phyloP scores from a whole-genome alignment of 139 green algal species.

The Ettlia oleoabundans region DNA sequence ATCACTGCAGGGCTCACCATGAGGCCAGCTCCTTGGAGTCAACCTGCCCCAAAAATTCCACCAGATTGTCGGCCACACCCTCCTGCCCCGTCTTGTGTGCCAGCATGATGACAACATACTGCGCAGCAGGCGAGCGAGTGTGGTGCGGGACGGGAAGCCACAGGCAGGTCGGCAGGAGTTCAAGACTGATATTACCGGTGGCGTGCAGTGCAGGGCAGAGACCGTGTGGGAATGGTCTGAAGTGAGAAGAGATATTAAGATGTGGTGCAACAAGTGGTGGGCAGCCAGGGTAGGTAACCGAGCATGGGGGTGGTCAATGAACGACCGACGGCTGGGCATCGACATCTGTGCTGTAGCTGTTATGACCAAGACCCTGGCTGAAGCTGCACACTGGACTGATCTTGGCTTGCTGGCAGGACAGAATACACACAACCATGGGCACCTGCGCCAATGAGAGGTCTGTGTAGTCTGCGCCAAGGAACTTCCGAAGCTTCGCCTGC shows the following conservation, averaged over 20 bases:
- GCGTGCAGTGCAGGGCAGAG: not conserved
- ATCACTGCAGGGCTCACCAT: too few species aligned
- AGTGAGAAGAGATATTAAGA: not conserved
- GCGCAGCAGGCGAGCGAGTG: too few species aligned
- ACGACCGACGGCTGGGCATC: not conserved
- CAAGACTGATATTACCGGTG: too few species aligned
- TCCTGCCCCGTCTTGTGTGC: constrained; percentile 36
- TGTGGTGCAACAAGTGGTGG: too few species aligned
- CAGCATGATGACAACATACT: constrained; percentile 49
- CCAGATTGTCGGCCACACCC: constrained; percentile 23
- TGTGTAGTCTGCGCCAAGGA: constrained; percentile 28
- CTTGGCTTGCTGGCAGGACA: too few species aligned
- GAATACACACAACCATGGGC: not conserved
- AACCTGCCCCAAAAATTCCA: constrained; percentile 34
- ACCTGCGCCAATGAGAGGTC: constrained; percentile 35
- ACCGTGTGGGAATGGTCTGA: not conserved
- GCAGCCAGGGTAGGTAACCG: too few species aligned
- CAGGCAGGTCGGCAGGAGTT: too few species aligned
- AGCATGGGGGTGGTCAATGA: too few species aligned
- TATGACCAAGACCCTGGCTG: not conserved
- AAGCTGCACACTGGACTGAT: not conserved
- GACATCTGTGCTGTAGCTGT: too few species aligned
- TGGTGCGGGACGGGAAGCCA: too few species aligned
- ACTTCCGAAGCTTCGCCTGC: constrained; percentile 31
- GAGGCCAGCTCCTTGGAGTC: constrained; percentile 16